These are phyloP conservation scores for Dendrostoma leiphaemia DNA, from an alignment of 2,329 filamentous ascomycete species.

Conservation along the genomic window DNA sequence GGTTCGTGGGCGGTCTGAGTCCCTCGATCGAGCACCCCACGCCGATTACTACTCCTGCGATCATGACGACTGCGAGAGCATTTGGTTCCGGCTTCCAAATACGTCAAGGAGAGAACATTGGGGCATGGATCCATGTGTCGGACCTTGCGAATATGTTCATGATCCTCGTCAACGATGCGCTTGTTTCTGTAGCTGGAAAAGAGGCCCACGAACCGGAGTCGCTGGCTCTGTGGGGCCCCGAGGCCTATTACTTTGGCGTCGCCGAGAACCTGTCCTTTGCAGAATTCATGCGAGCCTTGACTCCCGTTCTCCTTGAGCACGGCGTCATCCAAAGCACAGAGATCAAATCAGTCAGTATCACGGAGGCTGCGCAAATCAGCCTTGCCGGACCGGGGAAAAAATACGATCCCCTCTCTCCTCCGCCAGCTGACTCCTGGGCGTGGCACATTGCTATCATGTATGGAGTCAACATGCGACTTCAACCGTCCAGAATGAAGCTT, in stretches of 20 bases:
- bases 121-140: constrained; percentile 18
- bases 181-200: constrained; percentile 11
- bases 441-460: constrained; percentile 21
- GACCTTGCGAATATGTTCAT: constrained; percentile 21
- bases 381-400: constrained; percentile 15
- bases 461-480: constrained; percentile 20
- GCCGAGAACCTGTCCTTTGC: constrained; percentile 17
- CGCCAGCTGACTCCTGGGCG: constrained; percentile 21
- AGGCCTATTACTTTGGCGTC: constrained; percentile 21
- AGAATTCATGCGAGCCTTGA: constrained; percentile 14
- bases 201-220: neutral
- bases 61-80: constrained; percentile 18
- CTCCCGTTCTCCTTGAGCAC: constrained; percentile 12
- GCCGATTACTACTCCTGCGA: constrained; percentile 13
- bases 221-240: constrained; percentile 19
- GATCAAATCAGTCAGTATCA: constrained; percentile 17
- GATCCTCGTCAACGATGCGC: constrained; percentile 19
- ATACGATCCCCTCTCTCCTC: constrained; percentile 20
- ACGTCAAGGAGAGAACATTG: constrained; percentile 17
- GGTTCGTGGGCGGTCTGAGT: constrained; percentile 13
- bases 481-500: constrained; percentile 12
- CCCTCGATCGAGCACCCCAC: constrained; percentile 13
- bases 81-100: constrained; percentile 21
- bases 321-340: constrained; percentile 16
- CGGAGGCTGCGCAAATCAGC: constrained; percentile 19